Evolutionary conservation across 345 rosid genomes (phyloP).

Genomic region (Salix udensis): DNA sequence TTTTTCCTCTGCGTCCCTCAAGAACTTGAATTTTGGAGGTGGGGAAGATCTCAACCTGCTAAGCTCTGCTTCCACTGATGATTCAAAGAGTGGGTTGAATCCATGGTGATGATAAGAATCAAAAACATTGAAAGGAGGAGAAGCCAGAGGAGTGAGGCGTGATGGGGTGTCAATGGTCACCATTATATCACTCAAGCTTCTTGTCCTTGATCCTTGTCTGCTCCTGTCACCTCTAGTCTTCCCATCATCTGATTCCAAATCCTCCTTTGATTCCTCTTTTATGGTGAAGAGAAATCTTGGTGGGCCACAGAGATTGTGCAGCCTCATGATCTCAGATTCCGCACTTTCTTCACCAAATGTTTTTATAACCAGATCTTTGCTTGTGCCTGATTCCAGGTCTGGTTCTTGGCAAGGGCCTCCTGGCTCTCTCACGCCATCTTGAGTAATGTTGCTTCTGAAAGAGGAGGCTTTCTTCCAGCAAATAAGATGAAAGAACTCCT

Average conservation of each 20-base stretch:
- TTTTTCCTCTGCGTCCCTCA: conserved; percentile 93
- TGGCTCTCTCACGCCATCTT: conserved; percentile 17
- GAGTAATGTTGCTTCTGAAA: conserved; percentile 23
- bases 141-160: conserved; percentile 59
- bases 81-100: conserved; percentile 87
- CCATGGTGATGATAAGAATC: conserved; percentile 49
- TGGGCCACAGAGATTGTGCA: conserved; percentile 74
- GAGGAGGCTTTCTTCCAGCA: conserved; percentile 56
- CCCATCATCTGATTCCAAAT: conserved; percentile 89
- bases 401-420: conserved; percentile 19
- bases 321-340: conserved; percentile 87
- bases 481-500: conserved; percentile 53
- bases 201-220: conserved; percentile 60
- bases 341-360: conserved; percentile 48
- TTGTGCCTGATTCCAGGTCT: conserved; percentile 56
- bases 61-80: conserved; percentile 47
- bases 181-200: conserved; percentile 69
- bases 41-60: conserved; percentile 62
- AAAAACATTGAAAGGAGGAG: conserved; percentile 36
- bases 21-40: conserved; percentile 91
- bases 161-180: conserved; percentile 50
- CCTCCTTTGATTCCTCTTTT: conserved; percentile 90
- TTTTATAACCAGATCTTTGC: conserved; percentile 52
- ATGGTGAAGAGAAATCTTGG: conserved; percentile 94
- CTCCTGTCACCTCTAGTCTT: conserved; percentile 52